phyloP scores from a whole-genome alignment of 2,329 filamentous ascomycete species.

The Aspergillus quadricinctus region DNA sequence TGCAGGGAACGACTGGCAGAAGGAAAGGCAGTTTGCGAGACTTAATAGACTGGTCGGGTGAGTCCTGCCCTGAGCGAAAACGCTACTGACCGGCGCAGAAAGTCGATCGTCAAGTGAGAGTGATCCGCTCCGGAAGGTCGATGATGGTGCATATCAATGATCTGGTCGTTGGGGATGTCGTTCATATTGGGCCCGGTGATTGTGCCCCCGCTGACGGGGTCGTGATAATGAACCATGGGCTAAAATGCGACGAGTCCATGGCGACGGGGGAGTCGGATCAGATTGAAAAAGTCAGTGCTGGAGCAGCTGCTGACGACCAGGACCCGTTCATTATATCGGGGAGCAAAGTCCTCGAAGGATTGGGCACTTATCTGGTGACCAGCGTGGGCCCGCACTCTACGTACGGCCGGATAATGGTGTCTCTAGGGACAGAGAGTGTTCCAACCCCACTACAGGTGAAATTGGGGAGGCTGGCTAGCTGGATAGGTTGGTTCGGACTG shows the following conservation, averaged over 20 bases:
- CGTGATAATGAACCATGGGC: conserved; percentile 60
- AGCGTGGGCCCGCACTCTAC: conserved; percentile 69
- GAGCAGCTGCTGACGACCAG: conserved; percentile 51
- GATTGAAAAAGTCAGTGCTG: conserved; percentile 61
- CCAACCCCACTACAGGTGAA: conserved; percentile 74
- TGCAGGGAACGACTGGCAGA: conserved; percentile 64
- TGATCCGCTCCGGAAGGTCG: conserved; percentile 62
- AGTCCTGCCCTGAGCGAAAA: not conserved
- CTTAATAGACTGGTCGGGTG: conserved; percentile 49
- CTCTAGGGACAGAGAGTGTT: conserved; percentile 67
- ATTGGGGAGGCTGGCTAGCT: conserved; percentile 69
- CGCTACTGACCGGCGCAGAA: conserved; percentile 44
- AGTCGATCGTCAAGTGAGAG: conserved; percentile 62
- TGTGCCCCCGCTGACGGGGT: conserved; percentile 67
- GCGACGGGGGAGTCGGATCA: conserved; percentile 70
- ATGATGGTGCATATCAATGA: conserved; percentile 62
- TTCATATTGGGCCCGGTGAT: conserved; percentile 66
- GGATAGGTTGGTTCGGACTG: conserved; percentile 73
- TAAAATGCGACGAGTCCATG: conserved; percentile 70
- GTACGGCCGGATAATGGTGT: conserved; percentile 71
- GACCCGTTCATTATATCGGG: conserved; percentile 79
- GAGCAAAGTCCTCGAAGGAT: conserved; percentile 69
- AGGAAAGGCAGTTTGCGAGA: conserved; percentile 61
- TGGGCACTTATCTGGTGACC: conserved; percentile 70
- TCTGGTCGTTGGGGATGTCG: conserved; percentile 64